Base-by-base conservation (phyloP, 441 rosid genomes). In the California macrophylla region DNA sequence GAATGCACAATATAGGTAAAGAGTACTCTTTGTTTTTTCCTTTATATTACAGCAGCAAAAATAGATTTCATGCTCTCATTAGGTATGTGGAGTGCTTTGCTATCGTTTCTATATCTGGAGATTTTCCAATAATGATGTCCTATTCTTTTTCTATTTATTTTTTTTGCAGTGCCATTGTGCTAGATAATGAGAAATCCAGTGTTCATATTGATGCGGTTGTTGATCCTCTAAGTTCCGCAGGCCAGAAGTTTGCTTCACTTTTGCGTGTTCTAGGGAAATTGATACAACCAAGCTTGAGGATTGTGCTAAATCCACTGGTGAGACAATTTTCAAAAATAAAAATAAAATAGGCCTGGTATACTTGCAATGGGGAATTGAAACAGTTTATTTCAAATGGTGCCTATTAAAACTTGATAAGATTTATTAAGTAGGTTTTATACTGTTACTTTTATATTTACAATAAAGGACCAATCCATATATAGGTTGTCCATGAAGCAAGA, bases 241-340 rank as follows among this genome's bases (percentile, higher is more conserved):
- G 98, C 74, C 98, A 95, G 82, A 92, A 91, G 79, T 79, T 95
- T 71, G 88, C 96, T 75, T 83, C 97, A 9, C 86, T 95, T 83
- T 96, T 95, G 83, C 90, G 78, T 71, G 82, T 90, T 71, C 77
- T 95, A 40, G 83, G 76, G 82, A 91, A 87, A 72, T 86, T 89
- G 66, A 79, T 85, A 83, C 92, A 87, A 69, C 91, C 98, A 71
- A 95, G 98, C 92, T 83, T 95, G 96, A 84, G 97, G 72, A 85
- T 95, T 83, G 80, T 95, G 62, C 83, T 95, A 62, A 95, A 95
- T 82, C 99, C 99, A 66, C 62, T 95, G 98, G 99, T 95, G 76
- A 87, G 97, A 62, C 34, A 62, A 13, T 62, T 28, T 15, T 62
- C 36, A 26, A 24, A 26, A 20, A 18, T 18, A n/a, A 54, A 20